phyloP scores from a whole-genome alignment of 2,329 filamentous ascomycete species.

The Beauveria sp. region DNA sequence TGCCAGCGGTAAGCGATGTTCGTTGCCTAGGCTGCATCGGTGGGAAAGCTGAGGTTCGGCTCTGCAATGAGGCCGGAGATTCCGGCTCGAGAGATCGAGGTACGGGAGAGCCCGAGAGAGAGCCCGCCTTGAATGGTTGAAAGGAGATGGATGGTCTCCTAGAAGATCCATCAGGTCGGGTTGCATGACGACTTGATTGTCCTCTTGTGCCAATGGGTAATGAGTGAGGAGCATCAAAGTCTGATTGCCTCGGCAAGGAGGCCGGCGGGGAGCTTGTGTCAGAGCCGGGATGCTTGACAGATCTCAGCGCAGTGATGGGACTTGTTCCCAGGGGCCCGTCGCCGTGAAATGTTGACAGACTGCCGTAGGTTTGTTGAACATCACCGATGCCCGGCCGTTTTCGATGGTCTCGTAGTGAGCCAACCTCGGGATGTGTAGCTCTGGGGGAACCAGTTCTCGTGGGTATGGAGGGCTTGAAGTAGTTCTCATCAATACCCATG shows the following conservation, averaged over 20 bases:
- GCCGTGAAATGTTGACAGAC: constrained; percentile 84
- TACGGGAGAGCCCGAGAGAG: constrained; percentile 81
- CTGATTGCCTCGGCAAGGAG: constrained; percentile 40
- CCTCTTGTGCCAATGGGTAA: constrained; percentile 40
- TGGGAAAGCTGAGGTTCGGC: constrained; percentile 39
- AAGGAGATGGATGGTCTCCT: constrained; percentile 82
- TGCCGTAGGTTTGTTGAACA: constrained; percentile 76
- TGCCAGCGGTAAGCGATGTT: constrained; percentile 66
- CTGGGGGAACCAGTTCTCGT: constrained; percentile 38
- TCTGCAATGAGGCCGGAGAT: constrained; percentile 46
- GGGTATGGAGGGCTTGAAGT: constrained; percentile 72
- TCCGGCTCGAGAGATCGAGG: constrained; percentile 42
- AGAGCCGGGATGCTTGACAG: constrained; percentile 54
- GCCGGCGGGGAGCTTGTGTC: constrained; percentile 53
- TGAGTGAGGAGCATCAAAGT: constrained; percentile 41
- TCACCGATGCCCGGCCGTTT: constrained; percentile 44
- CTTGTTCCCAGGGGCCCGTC: constrained; percentile 71
- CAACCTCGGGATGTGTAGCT: constrained; percentile 46
- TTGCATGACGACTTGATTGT: constrained; percentile 24
- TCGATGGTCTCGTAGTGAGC: constrained; percentile 66
- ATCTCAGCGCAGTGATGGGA: constrained; percentile 74
- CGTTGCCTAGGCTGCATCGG: constrained; percentile 55
- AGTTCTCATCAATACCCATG: constrained; percentile 82
- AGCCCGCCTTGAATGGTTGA: constrained; percentile 93
- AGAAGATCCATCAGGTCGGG: constrained; percentile 43